Conservation (phyloP, 2,329 filamentous ascomycete species). For the Ilyonectria robusta region DNA sequence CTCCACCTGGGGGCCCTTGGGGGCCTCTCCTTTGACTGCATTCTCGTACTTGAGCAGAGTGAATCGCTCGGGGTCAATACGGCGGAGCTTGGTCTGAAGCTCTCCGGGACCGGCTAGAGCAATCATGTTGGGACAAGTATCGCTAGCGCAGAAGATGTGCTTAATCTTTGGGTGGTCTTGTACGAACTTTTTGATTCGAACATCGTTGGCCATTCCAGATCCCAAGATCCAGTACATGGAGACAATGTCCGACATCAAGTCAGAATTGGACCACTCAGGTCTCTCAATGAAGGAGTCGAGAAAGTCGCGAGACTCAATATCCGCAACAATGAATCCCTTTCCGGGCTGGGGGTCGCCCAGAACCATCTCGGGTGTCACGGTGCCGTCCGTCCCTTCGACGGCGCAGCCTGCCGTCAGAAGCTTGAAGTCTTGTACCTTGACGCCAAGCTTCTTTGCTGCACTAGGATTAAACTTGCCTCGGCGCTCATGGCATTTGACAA, state of each 20-base stretch:
- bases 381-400: conserved; percentile 75
- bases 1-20: conserved; percentile 51
- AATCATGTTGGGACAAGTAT: conserved; percentile 83
- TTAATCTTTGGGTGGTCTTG: conserved; percentile 70
- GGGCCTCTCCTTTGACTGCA: conserved; percentile 42
- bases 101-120: conserved; percentile 76
- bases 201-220: conserved; percentile 73
- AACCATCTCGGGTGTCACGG: conserved; percentile 90
- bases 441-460: conserved; percentile 75
- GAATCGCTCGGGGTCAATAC: conserved; percentile 82
- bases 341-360: conserved; percentile 77
- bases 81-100: conserved; percentile 77
- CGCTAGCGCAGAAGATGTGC: conserved; percentile 84
- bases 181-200: conserved; percentile 79
- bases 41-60: conserved; percentile 78
- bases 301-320: conserved; percentile 80
- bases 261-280: conserved; percentile 77
- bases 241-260: conserved; percentile 77
- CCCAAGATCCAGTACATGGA: conserved; percentile 88
- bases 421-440: conserved; percentile 71
- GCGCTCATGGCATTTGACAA: conserved; percentile 81
- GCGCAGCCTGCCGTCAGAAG: conserved; percentile 73
- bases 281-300: conserved; percentile 78
- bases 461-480: conserved; percentile 84
- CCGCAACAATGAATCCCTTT: conserved; percentile 82